These are phyloP conservation scores for Phylloporus scabripes DNA, from an alignment of 768 basidiomycete genomes.

Conservation along the genomic window DNA sequence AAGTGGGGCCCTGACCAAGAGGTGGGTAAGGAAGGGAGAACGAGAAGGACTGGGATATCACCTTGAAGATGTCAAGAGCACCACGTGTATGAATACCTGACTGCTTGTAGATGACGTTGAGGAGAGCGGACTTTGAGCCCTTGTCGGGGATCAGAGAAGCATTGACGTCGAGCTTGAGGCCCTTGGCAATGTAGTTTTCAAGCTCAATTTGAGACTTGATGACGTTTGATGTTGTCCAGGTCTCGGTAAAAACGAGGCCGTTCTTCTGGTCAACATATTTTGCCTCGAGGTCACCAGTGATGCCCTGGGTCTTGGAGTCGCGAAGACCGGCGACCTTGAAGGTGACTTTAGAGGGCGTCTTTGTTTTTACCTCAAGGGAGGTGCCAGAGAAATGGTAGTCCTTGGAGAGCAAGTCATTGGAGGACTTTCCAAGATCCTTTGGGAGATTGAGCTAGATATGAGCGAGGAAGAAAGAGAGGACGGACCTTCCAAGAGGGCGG, in stretches of 20 bases:
- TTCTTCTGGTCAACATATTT: conserved; percentile 90
- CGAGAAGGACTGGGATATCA: conserved; percentile 30
- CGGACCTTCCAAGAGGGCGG: conserved; percentile 94
- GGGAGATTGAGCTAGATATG: conserved; percentile 2
- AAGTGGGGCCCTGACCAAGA: conserved; percentile 78
- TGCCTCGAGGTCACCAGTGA: conserved; percentile 90
- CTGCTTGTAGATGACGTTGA: conserved; percentile 91
- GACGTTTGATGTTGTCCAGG: conserved; percentile 93
- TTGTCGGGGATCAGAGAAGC: conserved; percentile 85
- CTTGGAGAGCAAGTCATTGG: conserved; percentile 88
- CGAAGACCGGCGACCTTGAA: conserved; percentile 91
- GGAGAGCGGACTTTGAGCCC: conserved; percentile 74
- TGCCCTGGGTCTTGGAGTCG: conserved; percentile 66
- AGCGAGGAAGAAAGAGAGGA: background rate
- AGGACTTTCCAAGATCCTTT: conserved; percentile 95
- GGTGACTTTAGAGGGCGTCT: conserved; percentile 80
- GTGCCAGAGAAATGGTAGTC: conserved; percentile 82
- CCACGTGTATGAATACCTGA: conserved; percentile 91
- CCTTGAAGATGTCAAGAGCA: conserved; percentile 91
- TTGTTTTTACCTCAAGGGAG: conserved; percentile 81
- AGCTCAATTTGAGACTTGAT: conserved; percentile 91
- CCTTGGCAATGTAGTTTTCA: conserved; percentile 96
- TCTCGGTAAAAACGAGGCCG: conserved; percentile 89
- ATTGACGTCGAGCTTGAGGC: conserved; percentile 90
- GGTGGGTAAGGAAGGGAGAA: background rate